These are phyloP conservation scores for Tulasnella sp. DNA, from an alignment of 768 basidiomycete species.

Conservation along the genomic window DNA sequence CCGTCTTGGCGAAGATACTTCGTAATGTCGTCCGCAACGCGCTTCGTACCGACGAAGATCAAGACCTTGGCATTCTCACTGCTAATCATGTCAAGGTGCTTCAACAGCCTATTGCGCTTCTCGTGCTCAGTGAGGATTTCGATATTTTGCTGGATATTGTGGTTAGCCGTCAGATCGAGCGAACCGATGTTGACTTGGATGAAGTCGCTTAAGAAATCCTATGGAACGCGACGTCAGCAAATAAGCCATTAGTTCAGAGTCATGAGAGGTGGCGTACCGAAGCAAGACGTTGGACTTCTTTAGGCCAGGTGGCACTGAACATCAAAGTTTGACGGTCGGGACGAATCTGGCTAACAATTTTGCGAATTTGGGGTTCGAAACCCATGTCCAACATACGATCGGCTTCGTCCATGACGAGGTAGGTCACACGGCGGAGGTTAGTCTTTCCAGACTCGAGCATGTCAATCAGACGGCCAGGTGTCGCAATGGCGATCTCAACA, in stretches of 20 bases:
- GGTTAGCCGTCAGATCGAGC: slow-evolving; percentile 96
- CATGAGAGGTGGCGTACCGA: slow-evolving; percentile 49
- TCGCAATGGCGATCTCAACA: slow-evolving; percentile 98
- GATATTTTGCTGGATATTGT: slow-evolving; percentile 93
- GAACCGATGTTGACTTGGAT: slow-evolving; percentile 99
- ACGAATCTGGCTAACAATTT: slow-evolving; percentile 94
- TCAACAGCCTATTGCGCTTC: slow-evolving; percentile 93
- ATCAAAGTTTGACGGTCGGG: slow-evolving; percentile 98
- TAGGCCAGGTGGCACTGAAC: slow-evolving; percentile 99
- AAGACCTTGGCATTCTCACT: slow-evolving; percentile 97
- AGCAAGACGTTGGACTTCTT: slow-evolving; percentile 97
- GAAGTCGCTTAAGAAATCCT: slow-evolving; percentile 95
- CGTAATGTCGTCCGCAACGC: slow-evolving; percentile 97
- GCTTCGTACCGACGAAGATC: slow-evolving; percentile 97
- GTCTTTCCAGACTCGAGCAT: slow-evolving; percentile 98
- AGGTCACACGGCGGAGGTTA: slow-evolving; percentile 92
- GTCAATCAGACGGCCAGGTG: slow-evolving; percentile 98
- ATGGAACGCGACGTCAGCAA: neutral
- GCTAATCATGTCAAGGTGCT: slow-evolving; percentile 95
- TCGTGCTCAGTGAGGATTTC: slow-evolving; percentile 97
- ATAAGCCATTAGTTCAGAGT: slow-evolving; percentile 20
- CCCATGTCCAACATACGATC: slow-evolving; percentile 99
- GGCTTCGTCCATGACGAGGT: slow-evolving; percentile 98
- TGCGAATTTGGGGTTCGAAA: slow-evolving; percentile 99
- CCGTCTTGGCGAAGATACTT: slow-evolving; percentile 97